A percentile compares a stretch with the other conserved stretches of the same genome.
phyloP scores from a whole-genome alignment of 1,284 basidiomycete genomes.

The Moesziomyces antarcticus region DNA sequence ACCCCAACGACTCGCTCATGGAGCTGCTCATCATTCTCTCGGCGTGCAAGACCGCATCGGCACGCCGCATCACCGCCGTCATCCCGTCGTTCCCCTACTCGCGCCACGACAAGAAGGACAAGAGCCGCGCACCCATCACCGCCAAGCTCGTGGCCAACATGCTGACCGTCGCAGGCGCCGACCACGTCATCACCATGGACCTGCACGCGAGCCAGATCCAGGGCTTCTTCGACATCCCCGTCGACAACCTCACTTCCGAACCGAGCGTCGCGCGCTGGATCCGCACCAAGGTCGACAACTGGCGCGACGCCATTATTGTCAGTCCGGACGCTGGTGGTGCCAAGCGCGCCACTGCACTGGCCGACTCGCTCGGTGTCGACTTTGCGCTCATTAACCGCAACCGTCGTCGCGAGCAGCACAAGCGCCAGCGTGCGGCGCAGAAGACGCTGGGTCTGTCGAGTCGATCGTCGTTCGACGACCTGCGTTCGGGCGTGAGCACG shows the following conservation, averaged over 20 bases:
- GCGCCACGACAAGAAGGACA: constrained; percentile 98
- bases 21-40: constrained; percentile 87
- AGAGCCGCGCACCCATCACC: constrained; percentile 93
- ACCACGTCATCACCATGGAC: constrained; percentile 99
- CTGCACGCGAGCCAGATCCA: constrained; percentile 98
- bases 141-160: constrained; percentile 98
- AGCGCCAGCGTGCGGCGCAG: constrained; percentile 52
- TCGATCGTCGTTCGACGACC: constrained; percentile 47
- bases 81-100: constrained; percentile 98
- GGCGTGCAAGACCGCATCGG: constrained; percentile 97
- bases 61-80: constrained; percentile 95
- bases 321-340: constrained; percentile 97
- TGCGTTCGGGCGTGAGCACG: constrained; percentile 52
- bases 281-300: constrained; percentile 84
- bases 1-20: constrained; percentile 66
- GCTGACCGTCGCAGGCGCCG: constrained; percentile 93
- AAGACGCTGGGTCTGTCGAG: constrained; percentile 40
- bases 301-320: constrained; percentile 91
- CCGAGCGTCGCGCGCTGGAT: constrained; percentile 72
- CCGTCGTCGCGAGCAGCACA: constrained; percentile 66
- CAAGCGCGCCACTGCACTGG: constrained; percentile 92
- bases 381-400: constrained; percentile 97
- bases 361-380: constrained; percentile 93
- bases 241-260: constrained; percentile 78
- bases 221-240: constrained; percentile 98